These are phyloP conservation scores for Diaporthe capsici DNA, from an alignment of 2,329 filamentous ascomycete species.

Conservation along the genomic window DNA sequence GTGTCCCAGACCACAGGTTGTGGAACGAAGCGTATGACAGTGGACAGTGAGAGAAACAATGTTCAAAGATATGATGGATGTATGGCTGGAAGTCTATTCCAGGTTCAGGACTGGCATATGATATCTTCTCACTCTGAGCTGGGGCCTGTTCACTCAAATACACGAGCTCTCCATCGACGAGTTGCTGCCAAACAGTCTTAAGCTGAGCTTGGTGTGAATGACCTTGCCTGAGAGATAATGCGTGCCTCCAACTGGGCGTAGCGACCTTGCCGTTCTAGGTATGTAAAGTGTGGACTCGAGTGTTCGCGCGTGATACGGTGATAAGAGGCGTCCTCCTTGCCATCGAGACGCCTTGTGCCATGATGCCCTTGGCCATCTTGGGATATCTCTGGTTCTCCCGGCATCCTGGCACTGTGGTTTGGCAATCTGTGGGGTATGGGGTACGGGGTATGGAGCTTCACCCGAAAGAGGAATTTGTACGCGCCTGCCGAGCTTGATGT, in stretches of 20 bases:
- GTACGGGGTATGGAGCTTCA: background rate
- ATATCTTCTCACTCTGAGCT: background rate
- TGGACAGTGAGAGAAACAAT: background rate
- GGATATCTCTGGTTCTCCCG: background rate
- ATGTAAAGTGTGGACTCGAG: slow-evolving; percentile 14
- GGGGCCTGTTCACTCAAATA: slow-evolving; percentile 10
- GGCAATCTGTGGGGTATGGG: background rate
- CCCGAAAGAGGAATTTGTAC: slow-evolving; percentile 2
- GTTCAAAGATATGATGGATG: background rate
- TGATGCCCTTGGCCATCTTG: background rate
- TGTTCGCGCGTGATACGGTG: background rate
- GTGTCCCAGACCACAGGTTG: background rate
- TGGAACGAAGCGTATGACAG: background rate
- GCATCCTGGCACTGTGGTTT: background rate
- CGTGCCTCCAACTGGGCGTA: background rate
- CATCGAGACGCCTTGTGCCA: background rate
- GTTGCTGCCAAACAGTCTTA: background rate
- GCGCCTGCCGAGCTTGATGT: background rate
- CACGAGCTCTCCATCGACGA: background rate
- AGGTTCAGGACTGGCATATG: background rate
- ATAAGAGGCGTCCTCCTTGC: slow-evolving; percentile 4
- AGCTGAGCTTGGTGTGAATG: background rate
- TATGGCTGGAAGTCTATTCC: background rate
- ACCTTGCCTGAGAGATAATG: background rate
- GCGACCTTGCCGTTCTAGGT: background rate